Evolutionary conservation across 306 rosid species (phyloP).

Genomic region (Ormosia semicastrata): DNA sequence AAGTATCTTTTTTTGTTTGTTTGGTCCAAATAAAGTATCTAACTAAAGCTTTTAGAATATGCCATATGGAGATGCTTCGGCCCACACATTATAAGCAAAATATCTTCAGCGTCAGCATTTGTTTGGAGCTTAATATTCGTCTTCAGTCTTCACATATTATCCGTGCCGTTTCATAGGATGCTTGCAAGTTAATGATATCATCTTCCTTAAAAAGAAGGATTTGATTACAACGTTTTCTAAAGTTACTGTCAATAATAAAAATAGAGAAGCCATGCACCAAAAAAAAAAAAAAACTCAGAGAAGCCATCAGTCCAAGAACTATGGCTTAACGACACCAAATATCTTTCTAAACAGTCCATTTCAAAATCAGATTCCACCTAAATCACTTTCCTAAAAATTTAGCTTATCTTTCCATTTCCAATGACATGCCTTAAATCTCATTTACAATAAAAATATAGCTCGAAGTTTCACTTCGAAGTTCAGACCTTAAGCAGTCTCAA

Average conservation of each 20-base stretch:
- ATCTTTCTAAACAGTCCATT: too few species aligned
- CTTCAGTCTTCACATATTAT: not conserved
- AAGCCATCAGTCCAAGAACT: too few species aligned
- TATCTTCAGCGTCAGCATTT: not conserved
- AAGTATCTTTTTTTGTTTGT: not conserved
- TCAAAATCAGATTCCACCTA: too few species aligned
- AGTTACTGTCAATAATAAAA: not conserved
- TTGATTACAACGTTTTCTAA: not conserved
- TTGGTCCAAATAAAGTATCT: not conserved
- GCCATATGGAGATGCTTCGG: constrained; percentile 23
- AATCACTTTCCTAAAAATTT: too few species aligned
- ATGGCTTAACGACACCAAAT: too few species aligned
- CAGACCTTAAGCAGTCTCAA: too few species aligned
- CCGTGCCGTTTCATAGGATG: not conserved
- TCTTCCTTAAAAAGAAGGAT: not conserved
- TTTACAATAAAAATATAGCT: not conserved
- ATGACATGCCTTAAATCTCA: not conserved
- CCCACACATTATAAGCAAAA: not conserved
- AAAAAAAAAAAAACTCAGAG: too few species aligned
- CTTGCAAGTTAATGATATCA: not conserved
- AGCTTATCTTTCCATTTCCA: too few species aligned
- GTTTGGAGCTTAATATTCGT: not conserved
- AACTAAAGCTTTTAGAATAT: constrained; percentile 24
- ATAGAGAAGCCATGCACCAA: too few species aligned
- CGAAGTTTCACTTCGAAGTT: not conserved